These are phyloP conservation scores for Catunica adiposa DNA, from an alignment of 2,329 filamentous ascomycete species.

Conservation along the genomic window DNA sequence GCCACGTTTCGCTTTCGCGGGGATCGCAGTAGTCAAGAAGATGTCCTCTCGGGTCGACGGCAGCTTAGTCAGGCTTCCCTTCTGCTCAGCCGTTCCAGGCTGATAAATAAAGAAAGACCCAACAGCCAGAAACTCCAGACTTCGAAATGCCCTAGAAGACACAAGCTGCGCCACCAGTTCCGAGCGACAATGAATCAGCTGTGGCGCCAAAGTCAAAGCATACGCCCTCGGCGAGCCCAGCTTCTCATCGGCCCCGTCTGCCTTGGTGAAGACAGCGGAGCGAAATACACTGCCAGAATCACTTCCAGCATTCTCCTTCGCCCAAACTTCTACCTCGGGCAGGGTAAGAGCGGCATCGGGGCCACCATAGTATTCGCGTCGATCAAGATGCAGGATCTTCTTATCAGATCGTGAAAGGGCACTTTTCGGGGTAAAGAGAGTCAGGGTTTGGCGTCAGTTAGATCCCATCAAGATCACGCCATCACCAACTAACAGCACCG, in stretches of 20 bases:
- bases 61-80: slow-evolving; percentile 44
- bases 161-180: slow-evolving; percentile 63
- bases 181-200: slow-evolving; percentile 73
- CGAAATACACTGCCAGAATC: slow-evolving; percentile 21
- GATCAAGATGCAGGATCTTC: slow-evolving; percentile 78
- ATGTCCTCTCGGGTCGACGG: slow-evolving; percentile 86
- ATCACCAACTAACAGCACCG: slow-evolving; percentile 16
- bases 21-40: slow-evolving; percentile 61
- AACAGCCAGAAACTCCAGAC: slow-evolving; percentile 85
- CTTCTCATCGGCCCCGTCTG: slow-evolving; percentile 32
- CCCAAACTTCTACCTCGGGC: slow-evolving; percentile 64
- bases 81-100: slow-evolving; percentile 19
- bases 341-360: slow-evolving; percentile 72
- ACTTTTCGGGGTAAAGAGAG: slow-evolving; percentile 35
- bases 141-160: slow-evolving; percentile 73
- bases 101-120: slow-evolving; percentile 78
- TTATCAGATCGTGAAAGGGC: slow-evolving; percentile 83
- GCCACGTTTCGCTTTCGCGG: slow-evolving; percentile 63
- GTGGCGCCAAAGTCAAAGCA: slow-evolving; percentile 66
- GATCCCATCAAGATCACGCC: slow-evolving; percentile 22
- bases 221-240: slow-evolving; percentile 49
- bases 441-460: slow-evolving; percentile 52
- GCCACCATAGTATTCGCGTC: slow-evolving; percentile 76
- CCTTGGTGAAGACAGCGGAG: slow-evolving; percentile 24
- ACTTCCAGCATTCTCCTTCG: slow-evolving; percentile 18